These are phyloP conservation scores for Lagerstroemia speciosa DNA, from an alignment of 345 rosid genomes.

Conservation along the genomic window DNA sequence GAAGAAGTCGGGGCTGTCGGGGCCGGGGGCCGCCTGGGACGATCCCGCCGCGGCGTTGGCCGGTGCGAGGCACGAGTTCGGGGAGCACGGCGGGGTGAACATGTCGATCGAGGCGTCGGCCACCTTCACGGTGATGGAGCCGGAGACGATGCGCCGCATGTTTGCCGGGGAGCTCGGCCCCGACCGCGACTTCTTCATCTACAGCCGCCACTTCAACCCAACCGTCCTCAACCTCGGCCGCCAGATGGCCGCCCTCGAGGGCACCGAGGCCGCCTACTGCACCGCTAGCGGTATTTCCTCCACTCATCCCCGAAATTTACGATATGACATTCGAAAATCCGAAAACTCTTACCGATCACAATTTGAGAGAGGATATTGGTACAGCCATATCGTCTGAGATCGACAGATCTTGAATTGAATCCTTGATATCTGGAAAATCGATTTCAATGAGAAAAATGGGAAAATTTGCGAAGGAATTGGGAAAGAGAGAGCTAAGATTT, in stretches of 20 bases:
- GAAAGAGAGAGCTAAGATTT: neutral
- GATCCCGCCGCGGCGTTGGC: conserved; percentile 86
- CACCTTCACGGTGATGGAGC: conserved; percentile 97
- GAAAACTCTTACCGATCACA: too few species aligned
- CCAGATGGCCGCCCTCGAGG: conserved; percentile 97
- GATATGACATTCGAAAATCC: too few species aligned
- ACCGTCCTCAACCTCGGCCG: conserved; percentile 89
- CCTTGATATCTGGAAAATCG: too few species aligned
- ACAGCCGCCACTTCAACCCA: conserved; percentile 97
- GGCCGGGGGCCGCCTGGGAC: conserved; percentile 20
- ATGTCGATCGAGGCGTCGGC: conserved; percentile 99
- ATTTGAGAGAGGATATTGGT: too few species aligned
- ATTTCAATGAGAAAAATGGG: too few species aligned
- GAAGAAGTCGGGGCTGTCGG: conserved; percentile 38
- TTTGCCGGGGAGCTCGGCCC: conserved; percentile 95
- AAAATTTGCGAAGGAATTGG: too few species aligned
- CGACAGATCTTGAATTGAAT: too few species aligned
- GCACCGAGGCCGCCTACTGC: conserved; percentile 95
- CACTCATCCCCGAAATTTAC: too few species aligned
- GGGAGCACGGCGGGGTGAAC: conserved; percentile 97
- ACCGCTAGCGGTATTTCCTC: conserved; percentile 70
- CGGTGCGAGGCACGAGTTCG: conserved; percentile 74
- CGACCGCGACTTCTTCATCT: conserved; percentile 86
- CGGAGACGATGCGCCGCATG: conserved; percentile 87
- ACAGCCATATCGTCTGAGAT: too few species aligned